These are phyloP conservation scores for Jamesozyma rosinii DNA, from an alignment of 805 yeast genomes.

Conservation along the genomic window DNA sequence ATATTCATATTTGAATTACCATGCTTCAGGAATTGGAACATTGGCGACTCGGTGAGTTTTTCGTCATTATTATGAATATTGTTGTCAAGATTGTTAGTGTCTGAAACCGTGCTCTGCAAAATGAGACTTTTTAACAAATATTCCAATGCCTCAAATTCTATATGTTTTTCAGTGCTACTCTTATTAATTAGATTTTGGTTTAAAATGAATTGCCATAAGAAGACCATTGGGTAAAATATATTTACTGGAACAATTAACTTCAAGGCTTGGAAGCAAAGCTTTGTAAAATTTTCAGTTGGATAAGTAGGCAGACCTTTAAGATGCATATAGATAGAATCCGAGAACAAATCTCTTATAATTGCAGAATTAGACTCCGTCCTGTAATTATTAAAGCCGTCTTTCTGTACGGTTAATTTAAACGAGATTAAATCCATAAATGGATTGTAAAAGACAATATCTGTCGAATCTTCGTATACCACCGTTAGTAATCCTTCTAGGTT, in stretches of 20 bases:
- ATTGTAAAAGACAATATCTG: constrained; percentile 31
- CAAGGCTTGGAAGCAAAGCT: constrained; percentile 16
- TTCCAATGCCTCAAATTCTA: constrained; percentile 5
- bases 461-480: constrained; percentile 19
- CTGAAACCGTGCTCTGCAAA: not conserved
- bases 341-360: not conserved
- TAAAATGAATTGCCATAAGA: constrained; percentile 20
- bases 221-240: constrained; percentile 12
- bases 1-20: not conserved
- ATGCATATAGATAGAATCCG: not conserved
- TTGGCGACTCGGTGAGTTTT: not conserved
- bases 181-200: not conserved
- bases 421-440: constrained; percentile 24
- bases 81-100: not conserved
- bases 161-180: not conserved
- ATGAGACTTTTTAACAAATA: constrained; percentile 1
- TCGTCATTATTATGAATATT: not conserved
- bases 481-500: constrained; percentile 27
- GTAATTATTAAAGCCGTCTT: not conserved
- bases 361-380: not conserved
- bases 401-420: constrained; percentile 7
- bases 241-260: constrained; percentile 12
- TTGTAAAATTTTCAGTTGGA: constrained; percentile 8
- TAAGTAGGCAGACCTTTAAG: not conserved
- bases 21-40: constrained; percentile 13